Base-by-base conservation (phyloP, 306 rosid genomes). In the Dryas drummondii region DNA sequence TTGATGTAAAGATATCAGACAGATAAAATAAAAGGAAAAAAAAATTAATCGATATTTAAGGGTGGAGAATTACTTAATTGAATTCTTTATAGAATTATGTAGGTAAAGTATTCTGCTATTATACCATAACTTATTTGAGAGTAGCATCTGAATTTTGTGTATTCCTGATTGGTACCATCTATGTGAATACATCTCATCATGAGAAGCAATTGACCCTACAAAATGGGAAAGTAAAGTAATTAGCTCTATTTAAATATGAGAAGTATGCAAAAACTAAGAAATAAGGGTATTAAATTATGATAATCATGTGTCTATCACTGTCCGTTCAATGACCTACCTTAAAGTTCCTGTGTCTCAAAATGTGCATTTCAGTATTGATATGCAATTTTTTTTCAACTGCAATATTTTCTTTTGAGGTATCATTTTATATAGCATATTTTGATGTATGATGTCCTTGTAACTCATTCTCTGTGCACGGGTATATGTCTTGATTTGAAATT, bases 401-500 rank as follows among this genome's bases (percentile, higher is more conserved):
- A 5, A 15, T 15, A 60, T 60, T 37, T 13, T 15, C 51, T 37
- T 52, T 4, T 32, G 1, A 44, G 42, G 22, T 27, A 51, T 54
- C 56, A 67, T 72, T 15, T 17, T 16, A 44, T 72, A 19, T 16
- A 49, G 49, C 63, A 32, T 52, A 7, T 6, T 15, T 9, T 65
- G 7, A 26, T 9, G 1, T 54, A 13, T 70, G 45, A 48, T 69
- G 22, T 32, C 9, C n/a, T 26, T 22, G 42, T 15, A 22, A 55
- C 16, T 55, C 46, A 4, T 46, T 57, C 68, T 68, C 46, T 76
- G 41, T 68, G 12, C 61, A 9, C 49, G 49, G 32, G 27, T 16
- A 32, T 41, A 57, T 73, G 4, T 44, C 37, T 63, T 4, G 49
- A 45, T 27, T 11, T 80, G 68, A 22, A 72, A 83, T 6, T 47